Evolutionary conservation across 1,284 basidiomycete species (phyloP), one percentile per base, ranked within the genome.

Genomic region (Cryptococcus jaspeensis): DNA sequence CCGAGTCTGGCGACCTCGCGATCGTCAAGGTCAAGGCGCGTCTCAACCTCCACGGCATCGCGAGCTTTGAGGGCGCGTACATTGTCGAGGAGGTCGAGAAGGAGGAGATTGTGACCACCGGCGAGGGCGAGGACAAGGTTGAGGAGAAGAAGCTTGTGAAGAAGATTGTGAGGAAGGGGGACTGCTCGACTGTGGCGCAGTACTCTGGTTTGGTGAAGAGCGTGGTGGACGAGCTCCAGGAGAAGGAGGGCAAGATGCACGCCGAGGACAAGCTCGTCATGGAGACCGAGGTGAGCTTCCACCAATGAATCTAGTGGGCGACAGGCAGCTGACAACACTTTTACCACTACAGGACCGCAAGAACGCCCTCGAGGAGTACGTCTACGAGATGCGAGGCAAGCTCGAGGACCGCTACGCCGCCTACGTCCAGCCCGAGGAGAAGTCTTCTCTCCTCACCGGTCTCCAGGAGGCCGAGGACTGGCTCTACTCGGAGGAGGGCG

Each of bases 311-410:
- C 23, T 20, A 9, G 16, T 37, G 41, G 2, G 46, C 11, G 18
- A 55, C 41, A 6, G 9, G n/a, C 3, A 23, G 20, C 37, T n/a
- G 44, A 18, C 46, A 25, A 32, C 20, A 28, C 37, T 43, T 15
- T 35, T 13, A 15, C 39, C 49, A 53, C 44, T 60, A 43, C 59
- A 92, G 89, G 90, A 96, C 78, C 87, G 90, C 76, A 97, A 95
- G 82, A 96, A 97, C 76, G 92, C 92, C 15, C 85, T 97, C 23
- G 93, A 97, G 80, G 93, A 96, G 80, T 96, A 94, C 81, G 88
- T 96, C 62, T 96, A 96, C 80, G 92, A 97, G 76, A 91, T 84
- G 67, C 89, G 92, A 52, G 82, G 85, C 77, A 96, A 95, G 80
- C 84, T 97, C 59, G 92, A 96, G 38, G 89, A 88, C 58, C 85